Evolutionary conservation across 129 eudicot species (phyloP).

Genomic region (Calendula officinalis): DNA sequence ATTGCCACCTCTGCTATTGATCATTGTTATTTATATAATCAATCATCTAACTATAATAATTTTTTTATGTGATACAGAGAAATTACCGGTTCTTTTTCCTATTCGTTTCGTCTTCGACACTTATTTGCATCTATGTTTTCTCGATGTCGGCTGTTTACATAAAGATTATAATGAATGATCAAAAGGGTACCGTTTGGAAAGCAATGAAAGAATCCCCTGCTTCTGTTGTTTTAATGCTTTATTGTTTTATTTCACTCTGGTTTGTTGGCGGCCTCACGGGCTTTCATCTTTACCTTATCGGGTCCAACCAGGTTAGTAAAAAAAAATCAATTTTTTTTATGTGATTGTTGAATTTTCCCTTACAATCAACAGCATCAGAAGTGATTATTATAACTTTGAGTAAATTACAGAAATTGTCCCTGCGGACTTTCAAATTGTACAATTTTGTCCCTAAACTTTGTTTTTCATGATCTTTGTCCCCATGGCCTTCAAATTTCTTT

Average conservation of each 20-base stretch:
- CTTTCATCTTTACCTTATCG: conserved; percentile 82
- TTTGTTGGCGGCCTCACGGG: conserved; percentile 98
- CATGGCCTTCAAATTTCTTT: no score
- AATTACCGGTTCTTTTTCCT: conserved; percentile 91
- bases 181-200: conserved; percentile 75
- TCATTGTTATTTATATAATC: background rate
- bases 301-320: conserved; percentile 83
- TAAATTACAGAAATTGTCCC: no score
- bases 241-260: conserved; percentile 87
- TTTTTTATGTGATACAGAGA: conserved; percentile 49
- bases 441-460: no score
- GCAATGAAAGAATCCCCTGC: conserved; percentile 97
- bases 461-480: no score
- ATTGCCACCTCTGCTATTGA: background rate
- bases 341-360: no score
- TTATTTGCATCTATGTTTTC: conserved; percentile 87
- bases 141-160: conserved; percentile 82
- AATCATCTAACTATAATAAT: background rate
- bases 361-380: no score
- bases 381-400: no score
- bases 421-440: no score
- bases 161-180: conserved; percentile 75
- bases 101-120: conserved; percentile 77
- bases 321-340: background rate
- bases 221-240: conserved; percentile 74